Conservation (phyloP, 495 filamentous ascomycete species). For the Choiromyces venosus region DNA sequence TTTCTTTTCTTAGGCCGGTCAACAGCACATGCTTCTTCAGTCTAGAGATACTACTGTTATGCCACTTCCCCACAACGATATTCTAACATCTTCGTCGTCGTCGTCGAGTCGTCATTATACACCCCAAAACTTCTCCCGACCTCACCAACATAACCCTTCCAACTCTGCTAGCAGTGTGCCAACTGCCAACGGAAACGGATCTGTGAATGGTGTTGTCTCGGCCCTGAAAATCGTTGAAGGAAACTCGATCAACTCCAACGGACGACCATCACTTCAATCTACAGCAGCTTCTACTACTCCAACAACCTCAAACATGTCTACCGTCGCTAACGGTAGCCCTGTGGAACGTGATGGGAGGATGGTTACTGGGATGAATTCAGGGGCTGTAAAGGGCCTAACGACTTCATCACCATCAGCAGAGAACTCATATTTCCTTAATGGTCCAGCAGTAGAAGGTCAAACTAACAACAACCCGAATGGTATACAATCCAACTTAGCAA, state of each 20-base stretch:
- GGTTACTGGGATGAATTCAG: slow-evolving; percentile 20
- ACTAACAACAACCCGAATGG: slow-evolving; percentile 20
- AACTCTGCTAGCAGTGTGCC: slow-evolving; percentile 21
- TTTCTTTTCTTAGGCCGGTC: slow-evolving; percentile 20
- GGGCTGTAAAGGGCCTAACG: slow-evolving; percentile 22
- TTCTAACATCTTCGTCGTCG: slow-evolving; percentile 24
- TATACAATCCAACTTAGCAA: slow-evolving; percentile 14
- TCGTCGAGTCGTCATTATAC: slow-evolving; percentile 33
- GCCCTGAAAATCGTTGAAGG: slow-evolving; percentile 25
- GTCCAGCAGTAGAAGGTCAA: slow-evolving; percentile 5
- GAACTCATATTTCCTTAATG: slow-evolving; percentile 34
- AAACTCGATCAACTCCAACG: slow-evolving; percentile 8
- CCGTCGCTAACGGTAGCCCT: slow-evolving; percentile 6
- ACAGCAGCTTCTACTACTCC: slow-evolving; percentile 11
- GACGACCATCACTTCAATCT: slow-evolving; percentile 20
- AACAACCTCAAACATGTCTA: slow-evolving; percentile 22
- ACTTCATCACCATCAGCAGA: slow-evolving; percentile 14
- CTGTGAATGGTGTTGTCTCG: slow-evolving; percentile 20
- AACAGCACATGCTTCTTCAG: slow-evolving; percentile 36
- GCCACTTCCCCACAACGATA: slow-evolving; percentile 40
- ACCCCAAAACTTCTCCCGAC: slow-evolving; percentile 38
- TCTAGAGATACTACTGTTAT: slow-evolving; percentile 40
- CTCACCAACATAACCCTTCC: slow-evolving; percentile 28
- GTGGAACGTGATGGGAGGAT: slow-evolving; percentile 26
- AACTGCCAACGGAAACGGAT: slow-evolving; percentile 30